A percentile compares a stretch with the other conserved stretches of the same genome.
Evolutionary conservation across 768 basidiomycete genomes (phyloP).

Genomic region (Hemileccinum rubropunctum): DNA sequence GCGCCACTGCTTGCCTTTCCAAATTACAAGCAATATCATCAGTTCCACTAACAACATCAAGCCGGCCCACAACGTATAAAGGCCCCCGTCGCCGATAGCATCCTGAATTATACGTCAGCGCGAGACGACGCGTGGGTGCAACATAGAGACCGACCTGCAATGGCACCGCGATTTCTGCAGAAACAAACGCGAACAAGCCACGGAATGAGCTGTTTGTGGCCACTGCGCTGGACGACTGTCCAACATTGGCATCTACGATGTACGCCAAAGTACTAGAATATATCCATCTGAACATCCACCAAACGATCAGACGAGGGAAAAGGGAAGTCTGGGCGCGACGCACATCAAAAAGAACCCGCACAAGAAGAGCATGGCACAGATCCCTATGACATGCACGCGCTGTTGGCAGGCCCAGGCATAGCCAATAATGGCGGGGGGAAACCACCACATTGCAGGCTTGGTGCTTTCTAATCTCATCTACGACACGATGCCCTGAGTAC

Average conservation of each 20-base stretch:
- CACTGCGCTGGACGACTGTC: slow-evolving; percentile 73
- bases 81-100: slow-evolving; percentile 75
- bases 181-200: slow-evolving; percentile 63
- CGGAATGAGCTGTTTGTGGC: slow-evolving; percentile 78
- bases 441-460: slow-evolving; percentile 45
- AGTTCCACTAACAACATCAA: slow-evolving; percentile 52
- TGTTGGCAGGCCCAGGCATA: slow-evolving; percentile 78
- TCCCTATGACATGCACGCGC: slow-evolving; percentile 61
- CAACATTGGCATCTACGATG: slow-evolving; percentile 83
- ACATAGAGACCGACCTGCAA: too few species aligned
- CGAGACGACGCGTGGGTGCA: too few species aligned
- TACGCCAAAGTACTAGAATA: slow-evolving; percentile 78
- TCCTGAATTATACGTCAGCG: too few species aligned
- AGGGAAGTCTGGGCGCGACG: slow-evolving; percentile 19
- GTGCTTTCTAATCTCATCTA: slow-evolving; percentile 78
- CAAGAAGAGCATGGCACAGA: slow-evolving; percentile 73
- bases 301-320: background rate
- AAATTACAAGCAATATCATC: slow-evolving; percentile 57
- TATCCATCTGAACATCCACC: slow-evolving; percentile 42
- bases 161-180: slow-evolving; percentile 73
- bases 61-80: slow-evolving; percentile 69
- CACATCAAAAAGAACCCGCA: slow-evolving; percentile 75
- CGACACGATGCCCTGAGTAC: too few species aligned
- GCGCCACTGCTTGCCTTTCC: slow-evolving; percentile 64
- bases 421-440: slow-evolving; percentile 59